Percentiles rank a stretch among this genome's conserved stretches.
Evolutionary conservation across 352 stramenopile species (phyloP).

Genomic region (Pythium grandisporangium): DNA sequence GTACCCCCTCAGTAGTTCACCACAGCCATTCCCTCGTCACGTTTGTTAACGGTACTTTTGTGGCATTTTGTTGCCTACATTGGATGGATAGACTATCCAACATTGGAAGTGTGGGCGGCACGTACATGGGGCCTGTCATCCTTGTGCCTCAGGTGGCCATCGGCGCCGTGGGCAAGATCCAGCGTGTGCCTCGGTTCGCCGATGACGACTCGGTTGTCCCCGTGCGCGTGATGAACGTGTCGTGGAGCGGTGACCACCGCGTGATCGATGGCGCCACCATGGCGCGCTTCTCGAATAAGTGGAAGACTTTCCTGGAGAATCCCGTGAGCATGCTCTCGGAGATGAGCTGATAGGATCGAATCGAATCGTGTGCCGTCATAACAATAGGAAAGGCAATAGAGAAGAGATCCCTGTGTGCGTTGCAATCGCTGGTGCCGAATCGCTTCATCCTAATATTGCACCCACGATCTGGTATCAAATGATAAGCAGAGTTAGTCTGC

Average conservation of each 20-base stretch:
- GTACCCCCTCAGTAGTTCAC: slow-evolving; percentile 10
- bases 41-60: neutral
- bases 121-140: slow-evolving; percentile 96
- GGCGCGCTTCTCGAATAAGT: slow-evolving; percentile 95
- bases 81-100: slow-evolving; percentile 59
- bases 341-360: slow-evolving; percentile 48
- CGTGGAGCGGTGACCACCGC: slow-evolving; percentile 97
- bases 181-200: slow-evolving; percentile 93
- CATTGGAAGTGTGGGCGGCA: slow-evolving; percentile 96
- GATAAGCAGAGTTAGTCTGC: too few relatives aligned
- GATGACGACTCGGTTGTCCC: slow-evolving; percentile 77
- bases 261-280: slow-evolving; percentile 98
- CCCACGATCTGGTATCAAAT: too few relatives aligned
- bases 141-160: slow-evolving; percentile 96
- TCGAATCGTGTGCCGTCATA: neutral
- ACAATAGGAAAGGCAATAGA: neutral
- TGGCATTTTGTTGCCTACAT: too few relatives aligned
- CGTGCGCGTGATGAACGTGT: slow-evolving; percentile 93
- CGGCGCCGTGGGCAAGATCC: slow-evolving; percentile 94
- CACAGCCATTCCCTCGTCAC: neutral
- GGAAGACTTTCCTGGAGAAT: slow-evolving; percentile 95
- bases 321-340: slow-evolving; percentile 89
- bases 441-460: too few relatives aligned
- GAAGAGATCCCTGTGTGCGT: neutral
- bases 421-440: too few relatives aligned